phyloP scores from a whole-genome alignment of 2,329 filamentous ascomycete species.

The Penicillium sp. region DNA sequence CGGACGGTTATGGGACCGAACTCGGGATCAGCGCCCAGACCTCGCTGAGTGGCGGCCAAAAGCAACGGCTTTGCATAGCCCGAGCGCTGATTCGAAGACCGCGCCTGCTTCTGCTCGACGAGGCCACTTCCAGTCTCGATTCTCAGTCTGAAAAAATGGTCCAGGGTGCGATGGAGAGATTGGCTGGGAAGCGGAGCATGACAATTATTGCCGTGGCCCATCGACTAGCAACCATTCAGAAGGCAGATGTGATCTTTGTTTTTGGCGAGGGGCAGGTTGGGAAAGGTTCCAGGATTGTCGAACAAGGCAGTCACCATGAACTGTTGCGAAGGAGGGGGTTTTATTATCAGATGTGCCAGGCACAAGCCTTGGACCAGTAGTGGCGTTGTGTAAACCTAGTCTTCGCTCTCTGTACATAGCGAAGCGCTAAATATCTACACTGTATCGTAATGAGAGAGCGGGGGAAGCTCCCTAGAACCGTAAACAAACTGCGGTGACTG shows the following conservation, averaged over 20 bases:
- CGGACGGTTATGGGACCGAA: conserved; percentile 48
- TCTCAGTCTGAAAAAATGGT: conserved; percentile 62
- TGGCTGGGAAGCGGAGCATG: conserved; percentile 50
- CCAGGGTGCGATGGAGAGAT: conserved; percentile 62
- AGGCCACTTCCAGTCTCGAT: conserved; percentile 58
- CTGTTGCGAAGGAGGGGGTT: background rate
- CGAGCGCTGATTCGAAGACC: conserved; percentile 52
- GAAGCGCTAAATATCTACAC: no score
- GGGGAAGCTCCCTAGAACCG: no score
- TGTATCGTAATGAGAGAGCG: no score
- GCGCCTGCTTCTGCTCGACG: conserved; percentile 52
- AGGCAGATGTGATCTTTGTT: conserved; percentile 75
- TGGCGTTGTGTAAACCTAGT: no score
- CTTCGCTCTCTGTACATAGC: no score
- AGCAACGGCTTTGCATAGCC: conserved; percentile 54
- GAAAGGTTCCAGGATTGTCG: background rate
- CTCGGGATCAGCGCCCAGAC: conserved; percentile 47
- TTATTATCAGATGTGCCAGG: background rate
- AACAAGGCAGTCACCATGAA: background rate
- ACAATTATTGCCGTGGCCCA: conserved; percentile 75
- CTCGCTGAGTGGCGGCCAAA: conserved; percentile 51
- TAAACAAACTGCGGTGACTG: no score
- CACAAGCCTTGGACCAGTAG: no score
- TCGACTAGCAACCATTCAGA: conserved; percentile 68
- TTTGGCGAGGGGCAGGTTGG: conserved; percentile 50